Evolutionary conservation across 78 protist species (phyloP), one percentile per base, ranked within the genome.

Genomic region (Cavenderia fasciculata): DNA sequence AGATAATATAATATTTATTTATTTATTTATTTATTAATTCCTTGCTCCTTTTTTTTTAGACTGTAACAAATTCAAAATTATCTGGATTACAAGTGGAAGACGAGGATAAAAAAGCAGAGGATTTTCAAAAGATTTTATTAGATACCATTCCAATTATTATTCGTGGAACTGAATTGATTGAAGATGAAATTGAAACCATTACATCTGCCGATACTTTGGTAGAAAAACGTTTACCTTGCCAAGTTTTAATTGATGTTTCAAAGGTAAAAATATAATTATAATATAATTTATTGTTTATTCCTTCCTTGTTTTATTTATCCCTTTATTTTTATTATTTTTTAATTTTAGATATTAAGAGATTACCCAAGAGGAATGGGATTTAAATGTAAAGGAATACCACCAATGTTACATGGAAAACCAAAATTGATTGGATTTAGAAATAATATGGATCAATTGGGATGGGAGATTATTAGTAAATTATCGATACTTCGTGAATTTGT

Each of bases 301-400:
- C 11, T 52, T 21, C 10, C 21, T 21, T 21, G 4, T 19, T 21
- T 19, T 52, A 23, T 4, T 27, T 6, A 57, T 5, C 2, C n/a
- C 38, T 12, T 52, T 52, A n/a, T n/a, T n/a, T n/a, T n/a, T n/a
- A n/a, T n/a, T n/a, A n/a, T n/a, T n/a, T n/a, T n/a, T n/a, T n/a
- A n/a, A n/a, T 57, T 3, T 19, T n/a, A 63, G 72, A 27, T 72
- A 68, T 23, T 82, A 16, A 68, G 73, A 68, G 90, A 82, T 46
- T 82, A 68, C 44, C 90, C 90, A 82, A 70, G 59, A 33, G 90
- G 78, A 33, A 82, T 82, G 90, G 90, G 90, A 51, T 82, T 68
- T 43, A 71, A 63, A 6, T 12, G 51, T 21, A 82, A 69, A 59
- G n/a, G 66, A n/a, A 18, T 82, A 14, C 90, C 90, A 68, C 44